Evolutionary conservation across 2,329 filamentous ascomycete genomes (phyloP), one percentile per base, ranked within the genome.

Genomic region (Fusarium penzigii): DNA sequence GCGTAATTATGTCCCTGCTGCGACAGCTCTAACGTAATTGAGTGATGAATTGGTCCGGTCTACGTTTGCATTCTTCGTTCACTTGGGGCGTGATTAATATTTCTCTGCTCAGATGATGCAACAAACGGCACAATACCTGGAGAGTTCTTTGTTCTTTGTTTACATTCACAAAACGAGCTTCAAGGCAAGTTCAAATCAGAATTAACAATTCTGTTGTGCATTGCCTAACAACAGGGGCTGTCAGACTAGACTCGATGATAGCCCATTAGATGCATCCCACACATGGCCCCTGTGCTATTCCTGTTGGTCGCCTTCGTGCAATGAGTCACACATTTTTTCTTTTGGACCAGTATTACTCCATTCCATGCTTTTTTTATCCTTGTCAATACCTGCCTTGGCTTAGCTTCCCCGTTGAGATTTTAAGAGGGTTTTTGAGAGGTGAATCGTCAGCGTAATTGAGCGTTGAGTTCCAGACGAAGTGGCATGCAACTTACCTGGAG

Each of bases 1-100:
- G 49, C 54, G 63, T 51, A 65, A 64, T 64, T 46, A 60, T 55
- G 60, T 49, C 62, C 63, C 64, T 65, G 64, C 61, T 65, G 51
- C 52, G 46, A 52, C 54, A 29, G 12, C 47, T 46, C 47, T 57
- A 59, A 48, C 53, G 51, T 58, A 45, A 49, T 13, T 44, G 44
- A 47, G 43, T 36, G 42, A 45, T 57, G 48, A 29, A 48, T 44
- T 46, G 47, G 42, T 46, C 52, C 45, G 39, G 53, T 50, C 44
- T 55, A 43, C 52, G 40, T 39, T 51, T 39, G 46, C 16, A 16
- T 39, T 41, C 46, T 51, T 49, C 43, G 44, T 53, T 64, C 49
- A 59, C 52, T 55, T 17, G 17, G 48, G 56, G 47, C n/a, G 46
- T 34, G 17, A 29, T 20, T 17, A 17, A 34, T 42, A 36, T 41